Evolutionary conservation across 768 basidiomycete genomes (phyloP), one percentile per base, ranked within the genome.

Genomic region (Cystobasidium onofrii): DNA sequence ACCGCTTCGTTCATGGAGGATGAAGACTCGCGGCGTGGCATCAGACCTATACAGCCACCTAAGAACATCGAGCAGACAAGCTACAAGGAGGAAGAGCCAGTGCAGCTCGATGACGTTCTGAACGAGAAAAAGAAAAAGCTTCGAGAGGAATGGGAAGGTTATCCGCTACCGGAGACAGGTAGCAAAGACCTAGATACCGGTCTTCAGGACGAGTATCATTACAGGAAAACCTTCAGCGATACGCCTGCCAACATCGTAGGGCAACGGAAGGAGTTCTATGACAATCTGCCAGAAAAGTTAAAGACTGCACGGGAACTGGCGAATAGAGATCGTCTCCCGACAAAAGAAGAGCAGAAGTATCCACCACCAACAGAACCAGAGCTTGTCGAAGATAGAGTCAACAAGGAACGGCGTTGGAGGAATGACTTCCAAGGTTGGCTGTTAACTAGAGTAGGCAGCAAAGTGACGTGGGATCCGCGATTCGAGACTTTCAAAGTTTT

Each of bases 331-430:
- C 85, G 92, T 15, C 89, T 92, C 77, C 87, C 88, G n/a, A 95
- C 92, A 17, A 90, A 89, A 79, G 90, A 89, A 74, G 95, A 97
- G 81, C 77, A 81, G 54, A 84, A 84, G 17, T 85, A 89, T 77
- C 90, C 91, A 1, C 91, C 92, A 1, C 87, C 87, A 33, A 92
- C 89, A 0, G 92, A 97, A 82, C 88, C 90, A 25, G 91, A 96
- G 79, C 83, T 98, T 72, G 86, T 89, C 55, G 88, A 88, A 44
- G 92, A 97, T 82, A 84, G 95, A 76, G 80, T 92, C 80, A 89
- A 89, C 81, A 95, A 93, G 82, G 95, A 98, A 82, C 80, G 87
- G 77, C 84, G 87, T 77, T 98, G 95, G 95, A 85, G 87, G 55
- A 84, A 86, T 25, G 90, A 94, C 77, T 82, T 89, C 69, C 84